These are phyloP conservation scores for Thermoascus crustaceus DNA, from an alignment of 2,329 filamentous ascomycete species.

Conservation along the genomic window DNA sequence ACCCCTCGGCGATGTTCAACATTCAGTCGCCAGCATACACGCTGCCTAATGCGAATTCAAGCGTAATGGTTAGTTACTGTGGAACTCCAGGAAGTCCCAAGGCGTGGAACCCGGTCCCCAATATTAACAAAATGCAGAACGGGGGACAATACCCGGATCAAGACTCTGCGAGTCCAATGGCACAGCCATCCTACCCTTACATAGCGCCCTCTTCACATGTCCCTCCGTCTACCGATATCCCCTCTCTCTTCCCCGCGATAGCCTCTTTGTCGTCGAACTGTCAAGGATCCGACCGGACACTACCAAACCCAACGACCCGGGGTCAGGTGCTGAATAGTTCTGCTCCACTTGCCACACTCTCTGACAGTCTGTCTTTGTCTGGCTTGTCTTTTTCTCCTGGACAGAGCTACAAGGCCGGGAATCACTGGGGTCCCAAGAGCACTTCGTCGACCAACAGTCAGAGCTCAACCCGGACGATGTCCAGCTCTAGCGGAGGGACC, in stretches of 20 bases:
- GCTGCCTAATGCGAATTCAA: slow-evolving; percentile 25
- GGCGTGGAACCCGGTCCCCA: slow-evolving; percentile 20
- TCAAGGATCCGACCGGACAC: slow-evolving; percentile 24
- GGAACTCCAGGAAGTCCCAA: slow-evolving; percentile 21
- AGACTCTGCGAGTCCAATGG: slow-evolving; percentile 17
- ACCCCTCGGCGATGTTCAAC: slow-evolving; percentile 23
- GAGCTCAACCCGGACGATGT: slow-evolving; percentile 12
- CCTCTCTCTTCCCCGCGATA: slow-evolving; percentile 17
- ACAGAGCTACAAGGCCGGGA: slow-evolving; percentile 14
- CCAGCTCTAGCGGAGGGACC: slow-evolving; percentile 17
- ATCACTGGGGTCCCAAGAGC: slow-evolving; percentile 12
- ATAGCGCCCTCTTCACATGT: slow-evolving; percentile 21
- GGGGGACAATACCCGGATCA: slow-evolving; percentile 22
- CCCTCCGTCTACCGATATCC: slow-evolving; percentile 17
- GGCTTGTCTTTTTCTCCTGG: slow-evolving; percentile 10
- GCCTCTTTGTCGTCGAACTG: slow-evolving; percentile 15
- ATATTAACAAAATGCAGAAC: slow-evolving; percentile 13
- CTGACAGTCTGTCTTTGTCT: slow-evolving; percentile 10
- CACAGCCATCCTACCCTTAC: slow-evolving; percentile 21
- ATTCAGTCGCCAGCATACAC: slow-evolving; percentile 28
- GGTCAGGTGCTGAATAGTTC: slow-evolving; percentile 13
- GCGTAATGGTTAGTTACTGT: slow-evolving; percentile 20
- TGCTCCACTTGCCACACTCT: slow-evolving; percentile 8
- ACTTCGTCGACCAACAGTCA: slow-evolving; percentile 8
- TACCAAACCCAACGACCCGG: slow-evolving; percentile 27